Evolutionary conservation across 371 early-diverging fungal genomes (phyloP).

Genomic region (Blastocladiella emersonii): DNA sequence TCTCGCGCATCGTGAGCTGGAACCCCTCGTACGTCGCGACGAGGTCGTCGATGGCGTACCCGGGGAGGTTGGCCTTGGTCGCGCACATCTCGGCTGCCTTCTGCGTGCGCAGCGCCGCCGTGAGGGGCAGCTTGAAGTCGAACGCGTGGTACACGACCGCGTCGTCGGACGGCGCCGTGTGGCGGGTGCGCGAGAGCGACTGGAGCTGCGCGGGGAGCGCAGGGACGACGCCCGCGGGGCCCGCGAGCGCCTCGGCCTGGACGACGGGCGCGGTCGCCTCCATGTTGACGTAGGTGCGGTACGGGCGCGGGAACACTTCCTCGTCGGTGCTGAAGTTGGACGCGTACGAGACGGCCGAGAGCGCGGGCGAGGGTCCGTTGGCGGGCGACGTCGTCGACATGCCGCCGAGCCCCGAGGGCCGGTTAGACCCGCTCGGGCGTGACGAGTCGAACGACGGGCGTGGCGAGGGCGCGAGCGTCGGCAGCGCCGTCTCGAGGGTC

Average conservation of each 20-base stretch:
- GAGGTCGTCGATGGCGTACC: neutral
- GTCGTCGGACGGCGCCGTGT: neutral
- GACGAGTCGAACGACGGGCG: too few relatives aligned
- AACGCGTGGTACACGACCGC: neutral
- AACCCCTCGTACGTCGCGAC: neutral
- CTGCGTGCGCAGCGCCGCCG: neutral
- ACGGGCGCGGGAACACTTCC: neutral
- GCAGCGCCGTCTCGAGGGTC: too few relatives aligned
- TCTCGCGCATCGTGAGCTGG: neutral
- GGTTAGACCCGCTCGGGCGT: too few relatives aligned
- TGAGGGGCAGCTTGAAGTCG: neutral
- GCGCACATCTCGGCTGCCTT: neutral
- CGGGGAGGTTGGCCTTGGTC: neutral
- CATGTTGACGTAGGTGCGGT: neutral
- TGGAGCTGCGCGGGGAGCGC: neutral
- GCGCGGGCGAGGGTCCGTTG: too few relatives aligned
- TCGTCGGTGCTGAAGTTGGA: neutral
- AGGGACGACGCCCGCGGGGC: neutral
- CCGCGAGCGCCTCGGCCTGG: neutral
- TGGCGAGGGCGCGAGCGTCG: too few relatives aligned
- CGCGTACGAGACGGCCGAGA: too few relatives aligned
- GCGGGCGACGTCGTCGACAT: too few relatives aligned
- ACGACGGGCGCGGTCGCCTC: neutral
- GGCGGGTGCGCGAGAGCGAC: neutral
- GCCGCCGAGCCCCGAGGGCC: too few relatives aligned